phyloP scores from a whole-genome alignment of 1,284 basidiomycete species.

The Exobasidium cylindrosporum region DNA sequence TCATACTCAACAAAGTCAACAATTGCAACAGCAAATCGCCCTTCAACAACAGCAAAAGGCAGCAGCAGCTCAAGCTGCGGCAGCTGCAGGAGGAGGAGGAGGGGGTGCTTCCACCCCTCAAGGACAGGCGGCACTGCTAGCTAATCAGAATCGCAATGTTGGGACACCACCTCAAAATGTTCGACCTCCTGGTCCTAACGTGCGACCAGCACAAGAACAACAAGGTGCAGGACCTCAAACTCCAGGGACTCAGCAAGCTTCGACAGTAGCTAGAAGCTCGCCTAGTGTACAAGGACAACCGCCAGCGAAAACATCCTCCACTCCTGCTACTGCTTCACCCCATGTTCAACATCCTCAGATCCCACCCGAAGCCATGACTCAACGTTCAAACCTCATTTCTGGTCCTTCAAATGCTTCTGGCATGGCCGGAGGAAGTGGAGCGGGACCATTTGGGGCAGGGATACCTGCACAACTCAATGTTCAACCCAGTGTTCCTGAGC shows the following conservation, averaged over 20 bases:
- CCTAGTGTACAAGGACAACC: not conserved
- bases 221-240: not conserved
- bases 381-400: slow-evolving; percentile 4
- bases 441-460: not conserved
- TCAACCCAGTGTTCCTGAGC: slow-evolving; percentile 28
- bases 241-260: not conserved
- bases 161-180: slow-evolving; percentile 2
- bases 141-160: slow-evolving; percentile 13
- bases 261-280: not conserved
- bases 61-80: slow-evolving; percentile 5
- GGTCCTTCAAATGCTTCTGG: slow-evolving; percentile 20
- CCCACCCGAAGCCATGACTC: slow-evolving; percentile 9
- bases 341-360: not conserved
- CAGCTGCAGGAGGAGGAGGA: not conserved
- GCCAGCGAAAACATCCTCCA: slow-evolving; percentile 20
- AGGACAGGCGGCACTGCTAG: not conserved
- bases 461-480: slow-evolving; percentile 38
- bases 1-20: slow-evolving; percentile 5
- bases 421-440: slow-evolving; percentile 12
- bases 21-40: slow-evolving; percentile 26
- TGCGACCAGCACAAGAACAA: not conserved
- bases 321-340: slow-evolving; percentile 14
- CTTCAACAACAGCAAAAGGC: slow-evolving; percentile 9
- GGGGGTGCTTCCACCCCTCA: not conserved
- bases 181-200: not conserved